Evolutionary conservation across 805 yeast genomes (phyloP).

Genomic region (Nematodospora valgi): DNA sequence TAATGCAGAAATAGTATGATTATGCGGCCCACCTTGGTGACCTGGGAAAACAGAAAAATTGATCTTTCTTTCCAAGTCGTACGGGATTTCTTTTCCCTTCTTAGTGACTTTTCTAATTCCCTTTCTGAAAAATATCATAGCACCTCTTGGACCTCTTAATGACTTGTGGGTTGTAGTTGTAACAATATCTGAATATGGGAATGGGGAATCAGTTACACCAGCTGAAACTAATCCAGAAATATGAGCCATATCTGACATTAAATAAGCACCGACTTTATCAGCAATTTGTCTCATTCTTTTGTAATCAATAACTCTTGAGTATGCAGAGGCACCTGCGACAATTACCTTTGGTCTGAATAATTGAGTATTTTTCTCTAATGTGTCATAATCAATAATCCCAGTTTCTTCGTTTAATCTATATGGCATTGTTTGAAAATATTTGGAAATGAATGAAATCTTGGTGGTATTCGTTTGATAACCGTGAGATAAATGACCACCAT

Average conservation of each 20-base stretch:
- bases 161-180: slow-evolving; percentile 99
- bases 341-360: slow-evolving; percentile 94
- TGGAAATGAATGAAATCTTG: slow-evolving; percentile 93
- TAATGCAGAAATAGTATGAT: slow-evolving; percentile 96
- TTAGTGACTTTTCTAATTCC: slow-evolving; percentile 85
- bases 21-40: slow-evolving; percentile 99
- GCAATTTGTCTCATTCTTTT: slow-evolving; percentile 95
- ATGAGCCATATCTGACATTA: slow-evolving; percentile 97
- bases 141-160: slow-evolving; percentile 99
- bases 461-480: slow-evolving; percentile 95
- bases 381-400: slow-evolving; percentile 94
- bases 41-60: slow-evolving; percentile 99
- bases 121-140: slow-evolving; percentile 97
- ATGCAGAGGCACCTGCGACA: slow-evolving; percentile 98
- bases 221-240: slow-evolving; percentile 95
- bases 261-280: slow-evolving; percentile 94
- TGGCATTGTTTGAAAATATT: slow-evolving; percentile 98
- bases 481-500: slow-evolving; percentile 98
- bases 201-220: slow-evolving; percentile 93
- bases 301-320: slow-evolving; percentile 95
- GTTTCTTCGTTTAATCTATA: slow-evolving; percentile 90
- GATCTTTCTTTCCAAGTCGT: slow-evolving; percentile 91
- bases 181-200: slow-evolving; percentile 95
- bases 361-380: slow-evolving; percentile 84
- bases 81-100: slow-evolving; percentile 86